A percentile compares a stretch with the other conserved stretches of the same genome.
These are phyloP conservation scores for Fusarium verticillioides DNA, from an alignment of 2,329 filamentous ascomycete species.

Conservation along the genomic window DNA sequence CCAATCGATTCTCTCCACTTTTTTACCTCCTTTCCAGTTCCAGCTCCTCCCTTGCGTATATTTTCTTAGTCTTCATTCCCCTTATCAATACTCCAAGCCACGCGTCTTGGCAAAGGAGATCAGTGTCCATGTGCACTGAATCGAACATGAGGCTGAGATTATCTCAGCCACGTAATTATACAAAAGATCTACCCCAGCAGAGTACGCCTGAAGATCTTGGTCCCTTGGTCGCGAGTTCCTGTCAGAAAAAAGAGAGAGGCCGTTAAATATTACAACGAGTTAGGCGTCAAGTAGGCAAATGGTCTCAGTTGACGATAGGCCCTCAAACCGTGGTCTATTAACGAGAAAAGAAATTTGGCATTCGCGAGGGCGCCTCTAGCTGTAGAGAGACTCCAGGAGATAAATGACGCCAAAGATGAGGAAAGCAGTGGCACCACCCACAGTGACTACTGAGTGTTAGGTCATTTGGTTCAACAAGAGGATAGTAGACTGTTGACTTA, in stretches of 20 bases:
- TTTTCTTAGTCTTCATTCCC: not conserved
- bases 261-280: constrained; percentile 41
- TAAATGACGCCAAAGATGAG: constrained; percentile 93
- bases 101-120: not conserved
- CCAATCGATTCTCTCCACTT: not conserved
- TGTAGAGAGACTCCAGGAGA: constrained; percentile 79
- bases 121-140: constrained; percentile 15
- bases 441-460: constrained; percentile 73
- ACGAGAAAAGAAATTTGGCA: constrained; percentile 13
- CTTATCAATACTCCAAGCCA: not conserved
- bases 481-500: constrained; percentile 64
- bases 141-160: constrained; percentile 17
- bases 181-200: constrained; percentile 20
- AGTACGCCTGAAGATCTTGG: not conserved
- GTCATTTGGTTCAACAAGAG: not conserved
- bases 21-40: not conserved
- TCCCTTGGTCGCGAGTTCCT: constrained; percentile 4
- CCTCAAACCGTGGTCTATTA: constrained; percentile 21
- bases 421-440: constrained; percentile 92
- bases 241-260: constrained; percentile 8
- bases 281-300: constrained; percentile 32
- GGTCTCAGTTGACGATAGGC: constrained; percentile 15
- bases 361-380: constrained; percentile 46
- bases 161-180: constrained; percentile 31
- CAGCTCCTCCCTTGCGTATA: constrained; percentile 19